Base-by-base conservation (phyloP, 805 yeast species). In the Cyberlindnera saturnus region DNA sequence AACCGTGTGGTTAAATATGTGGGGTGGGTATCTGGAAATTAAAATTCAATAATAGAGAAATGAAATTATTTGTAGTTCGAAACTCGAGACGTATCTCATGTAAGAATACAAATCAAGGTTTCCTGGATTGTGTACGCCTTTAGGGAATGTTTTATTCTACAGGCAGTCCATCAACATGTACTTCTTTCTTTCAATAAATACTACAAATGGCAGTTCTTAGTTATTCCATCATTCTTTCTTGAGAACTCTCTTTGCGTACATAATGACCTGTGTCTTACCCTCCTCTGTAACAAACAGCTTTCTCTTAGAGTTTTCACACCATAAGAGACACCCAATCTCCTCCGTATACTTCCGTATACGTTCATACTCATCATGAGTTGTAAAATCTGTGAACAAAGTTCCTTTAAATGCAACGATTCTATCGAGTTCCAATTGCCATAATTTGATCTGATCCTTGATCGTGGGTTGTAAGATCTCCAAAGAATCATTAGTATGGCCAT, bases 381-480 rank as follows among this genome's bases (percentile, higher is more conserved):
- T 71, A 61, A 93, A 93, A 54, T 91, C 96, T 44, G 87, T 82
- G 66, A 86, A 93, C 37, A 93, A 64, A 46, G 82, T 89, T 0
- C 99, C 99, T 26, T 82, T 87, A 40, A 79, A 85, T 1, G 93
- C 77, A 52, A 85, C 81, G 50, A 93, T 86, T 64, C 99, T 77
- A 62, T 93, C 98, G 66, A 90, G 65, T 61, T 93, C 99, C 47
- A 93, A 70, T 67, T 93, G 98, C 99, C 99, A 93, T 41, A 93
- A 71, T 59, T 81, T 82, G 53, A 93, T 86, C 62, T 93, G 99
- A 64, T 93, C 99, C 1, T 87, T 86, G n/a, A 93, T 96, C 0
- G 96, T 93, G 0, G 98, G 96, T 4, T 98, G 98, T 6, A 86
- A 61, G 11, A 93, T 68, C 57, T 82, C 81, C 45, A 80, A 55